These are phyloP conservation scores for thale cress (Arabidopsis thaliana) DNA, from an alignment of 345 rosid species.

Conservation along the genomic window TAIR10.1 NC_003076.8:7646001-7646500, in stretches of 20 bases:
- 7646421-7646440: conserved; percentile 21
- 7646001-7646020: too few relatives aligned
- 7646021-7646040: not conserved
- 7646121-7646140: conserved; percentile 23
- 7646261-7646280: too few relatives aligned
- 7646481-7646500: conserved; percentile 2
- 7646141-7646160: not conserved
- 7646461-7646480: not conserved
- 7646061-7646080: conserved; percentile 4
- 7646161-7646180: too few relatives aligned
- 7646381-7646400: conserved; percentile 1
- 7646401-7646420: conserved; percentile 19
- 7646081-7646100: conserved; percentile 19
- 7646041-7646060: conserved; percentile 17
- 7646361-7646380: not conserved
- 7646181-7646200: too few relatives aligned
- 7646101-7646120: conserved; percentile 26
- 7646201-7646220: too few relatives aligned
- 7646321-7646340: too few relatives aligned
- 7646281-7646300: too few relatives aligned
- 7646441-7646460: conserved; percentile 24
- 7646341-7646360: too few relatives aligned
- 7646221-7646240: too few relatives aligned
- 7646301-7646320: too few relatives aligned
- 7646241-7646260: too few relatives aligned